phyloP scores from a whole-genome alignment of 2,329 filamentous ascomycete species.

The Fusarium devonianum region DNA sequence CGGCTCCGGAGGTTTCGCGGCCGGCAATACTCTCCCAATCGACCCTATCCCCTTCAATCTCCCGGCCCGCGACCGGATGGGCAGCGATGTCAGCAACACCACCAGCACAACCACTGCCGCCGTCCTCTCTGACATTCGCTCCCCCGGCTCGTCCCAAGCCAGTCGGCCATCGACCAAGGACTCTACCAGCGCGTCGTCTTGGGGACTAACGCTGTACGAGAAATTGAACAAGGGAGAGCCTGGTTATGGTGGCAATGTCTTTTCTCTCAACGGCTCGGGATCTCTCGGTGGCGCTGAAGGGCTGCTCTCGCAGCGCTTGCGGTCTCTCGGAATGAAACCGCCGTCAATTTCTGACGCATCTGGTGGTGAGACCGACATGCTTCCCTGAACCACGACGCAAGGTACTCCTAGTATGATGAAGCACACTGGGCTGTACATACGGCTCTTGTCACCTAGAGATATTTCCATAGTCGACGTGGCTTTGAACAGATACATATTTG shows the following conservation, averaged over 20 bases:
- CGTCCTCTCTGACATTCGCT: conserved; percentile 33
- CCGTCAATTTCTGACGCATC: conserved; percentile 14
- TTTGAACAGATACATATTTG: conserved; percentile 15
- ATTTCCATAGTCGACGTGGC: background rate
- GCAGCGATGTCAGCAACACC: conserved; percentile 45
- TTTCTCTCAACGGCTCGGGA: conserved; percentile 47
- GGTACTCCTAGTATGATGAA: background rate
- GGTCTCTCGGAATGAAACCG: conserved; percentile 63
- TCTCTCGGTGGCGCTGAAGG: conserved; percentile 61
- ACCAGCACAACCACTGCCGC: conserved; percentile 39
- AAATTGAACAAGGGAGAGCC: conserved; percentile 73
- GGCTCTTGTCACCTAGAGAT: background rate
- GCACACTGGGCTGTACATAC: conserved; percentile 15
- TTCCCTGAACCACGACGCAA: conserved; percentile 6
- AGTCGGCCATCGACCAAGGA: conserved; percentile 49
- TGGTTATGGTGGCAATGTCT: conserved; percentile 67
- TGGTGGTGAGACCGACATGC: background rate
- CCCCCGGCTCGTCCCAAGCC: conserved; percentile 41
- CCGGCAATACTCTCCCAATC: conserved; percentile 49
- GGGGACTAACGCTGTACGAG: conserved; percentile 59
- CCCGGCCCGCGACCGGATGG: conserved; percentile 43
- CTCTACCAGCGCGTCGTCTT: conserved; percentile 41
- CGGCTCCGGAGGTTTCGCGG: conserved; percentile 27
- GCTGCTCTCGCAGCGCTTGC: conserved; percentile 72
- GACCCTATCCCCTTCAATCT: conserved; percentile 62